Percentiles rank a stretch among this genome's conserved stretches.
phyloP scores from a whole-genome alignment of 2,329 filamentous ascomycete species.

The Pestalotiopsis sp. region DNA sequence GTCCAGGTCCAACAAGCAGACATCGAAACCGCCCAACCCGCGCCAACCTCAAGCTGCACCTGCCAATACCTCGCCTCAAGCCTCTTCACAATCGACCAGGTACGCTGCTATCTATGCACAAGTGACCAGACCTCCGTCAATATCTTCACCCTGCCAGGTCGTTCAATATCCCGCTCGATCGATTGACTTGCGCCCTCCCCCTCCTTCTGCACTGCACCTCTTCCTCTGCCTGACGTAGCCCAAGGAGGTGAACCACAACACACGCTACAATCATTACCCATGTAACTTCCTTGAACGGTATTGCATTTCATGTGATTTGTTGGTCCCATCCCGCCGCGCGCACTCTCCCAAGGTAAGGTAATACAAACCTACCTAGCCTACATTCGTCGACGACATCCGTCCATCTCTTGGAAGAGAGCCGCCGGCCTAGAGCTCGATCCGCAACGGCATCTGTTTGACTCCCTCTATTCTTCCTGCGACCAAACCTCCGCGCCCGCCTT shows the following conservation, averaged over 20 bases:
- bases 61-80: conserved; percentile 26
- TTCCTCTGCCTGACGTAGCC: neutral
- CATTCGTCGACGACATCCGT: too few relatives aligned
- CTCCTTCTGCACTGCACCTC: neutral
- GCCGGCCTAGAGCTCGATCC: neutral
- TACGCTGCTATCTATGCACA: conserved; percentile 22
- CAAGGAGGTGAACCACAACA: neutral
- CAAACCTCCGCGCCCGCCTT: neutral
- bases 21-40: conserved; percentile 16
- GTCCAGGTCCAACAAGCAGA: conserved; percentile 11
- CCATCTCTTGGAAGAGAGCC: neutral
- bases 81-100: conserved; percentile 28
- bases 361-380: too few relatives aligned
- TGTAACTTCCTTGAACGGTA: too few relatives aligned
- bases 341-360: too few relatives aligned
- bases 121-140: too few relatives aligned
- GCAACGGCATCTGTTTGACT: neutral
- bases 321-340: too few relatives aligned
- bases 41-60: conserved; percentile 27
- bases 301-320: too few relatives aligned
- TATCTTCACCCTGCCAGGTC: neutral
- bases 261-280: too few relatives aligned
- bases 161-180: neutral
- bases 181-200: neutral
- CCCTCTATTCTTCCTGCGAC: neutral